Conservation (phyloP, 306 rosid species). For the Adenanthera pavonina region DNA sequence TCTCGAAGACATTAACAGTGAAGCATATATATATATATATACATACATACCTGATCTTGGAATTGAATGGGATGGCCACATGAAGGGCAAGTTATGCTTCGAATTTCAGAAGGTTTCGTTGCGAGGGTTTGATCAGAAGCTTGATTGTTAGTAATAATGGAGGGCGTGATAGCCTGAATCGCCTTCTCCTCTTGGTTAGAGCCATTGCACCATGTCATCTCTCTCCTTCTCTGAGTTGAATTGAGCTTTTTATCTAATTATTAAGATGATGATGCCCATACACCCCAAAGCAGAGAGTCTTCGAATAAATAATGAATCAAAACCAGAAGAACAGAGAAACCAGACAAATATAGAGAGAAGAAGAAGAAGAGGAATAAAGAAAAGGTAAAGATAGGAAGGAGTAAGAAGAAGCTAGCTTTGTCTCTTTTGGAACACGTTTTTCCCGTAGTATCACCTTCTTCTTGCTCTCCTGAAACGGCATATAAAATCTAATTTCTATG, state of each 20-base stretch:
- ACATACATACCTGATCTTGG: slow-evolving; percentile 58
- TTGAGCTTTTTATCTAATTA: neutral
- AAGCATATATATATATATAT: neutral
- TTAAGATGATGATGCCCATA: neutral
- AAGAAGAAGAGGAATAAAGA: neutral
- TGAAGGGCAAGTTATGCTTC: slow-evolving; percentile 69
- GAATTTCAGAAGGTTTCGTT: slow-evolving; percentile 39
- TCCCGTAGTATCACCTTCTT: slow-evolving; percentile 4
- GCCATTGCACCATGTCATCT: slow-evolving; percentile 80
- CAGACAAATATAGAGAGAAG: neutral
- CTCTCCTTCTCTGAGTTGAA: neutral
- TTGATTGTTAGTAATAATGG: neutral
- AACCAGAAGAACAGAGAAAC: too few species aligned
- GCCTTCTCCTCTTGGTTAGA: slow-evolving; percentile 55
- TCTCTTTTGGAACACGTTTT: slow-evolving; percentile 55
- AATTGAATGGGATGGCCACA: slow-evolving; percentile 69
- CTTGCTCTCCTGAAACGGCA: neutral
- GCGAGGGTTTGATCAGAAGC: neutral
- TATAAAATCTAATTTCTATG: neutral
- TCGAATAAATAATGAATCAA: neutral
- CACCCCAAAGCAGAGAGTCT: neutral
- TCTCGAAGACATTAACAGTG: too few species aligned
- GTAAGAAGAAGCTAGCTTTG: slow-evolving; percentile 4
- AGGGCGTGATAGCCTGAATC: slow-evolving; percentile 34
- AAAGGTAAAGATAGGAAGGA: neutral